Evolutionary conservation across 2,329 filamentous ascomycete species (phyloP), one percentile per base, ranked within the genome.

Genomic region (Venturia aucupariae): DNA sequence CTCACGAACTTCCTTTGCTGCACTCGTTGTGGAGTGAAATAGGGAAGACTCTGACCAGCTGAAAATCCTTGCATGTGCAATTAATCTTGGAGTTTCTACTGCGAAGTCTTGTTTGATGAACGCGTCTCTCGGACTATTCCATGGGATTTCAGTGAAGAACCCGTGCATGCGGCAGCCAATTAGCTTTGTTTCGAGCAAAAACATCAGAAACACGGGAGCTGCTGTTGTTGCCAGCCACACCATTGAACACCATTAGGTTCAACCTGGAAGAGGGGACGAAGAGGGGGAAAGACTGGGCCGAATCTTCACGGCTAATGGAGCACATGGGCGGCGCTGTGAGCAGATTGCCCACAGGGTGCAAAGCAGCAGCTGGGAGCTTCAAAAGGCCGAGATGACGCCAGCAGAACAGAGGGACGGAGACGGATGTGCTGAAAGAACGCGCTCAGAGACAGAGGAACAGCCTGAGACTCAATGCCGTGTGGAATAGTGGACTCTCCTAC

Each of bases 201-300:
- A 32, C 8, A 55, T 55, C 48, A 55, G 48, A 55, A 54, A 55
- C 48, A 55, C 48, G 48, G 48, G 24, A 55, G 48, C 48, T 55
- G 48, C 48, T 32, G 19, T 55, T 32, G 19, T 55, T 55, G 48
- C 48, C 32, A n/a, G 48, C 24, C 6, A 19, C 48, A 32, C 30
- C 27, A 19, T 35, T n/a, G 5, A 22, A 10, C n/a, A n/a, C n/a
- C n/a, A n/a, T n/a, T n/a, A n/a, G n/a, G n/a, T n/a, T n/a, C n/a
- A n/a, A n/a, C n/a, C n/a, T n/a, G n/a, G n/a, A n/a, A n/a, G n/a
- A n/a, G n/a, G n/a, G n/a, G n/a, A n/a, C n/a, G n/a, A 24, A n/a
- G 51, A 57, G 51, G 30, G 51, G 51, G 24, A 19, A 55, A 35
- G 51, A 55, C 15, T 35, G 51, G 51, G 51, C 51, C 51, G n/a